Evolutionary conservation across 441 rosid species (phyloP).

Genomic region (Theobroma grandiflorum): DNA sequence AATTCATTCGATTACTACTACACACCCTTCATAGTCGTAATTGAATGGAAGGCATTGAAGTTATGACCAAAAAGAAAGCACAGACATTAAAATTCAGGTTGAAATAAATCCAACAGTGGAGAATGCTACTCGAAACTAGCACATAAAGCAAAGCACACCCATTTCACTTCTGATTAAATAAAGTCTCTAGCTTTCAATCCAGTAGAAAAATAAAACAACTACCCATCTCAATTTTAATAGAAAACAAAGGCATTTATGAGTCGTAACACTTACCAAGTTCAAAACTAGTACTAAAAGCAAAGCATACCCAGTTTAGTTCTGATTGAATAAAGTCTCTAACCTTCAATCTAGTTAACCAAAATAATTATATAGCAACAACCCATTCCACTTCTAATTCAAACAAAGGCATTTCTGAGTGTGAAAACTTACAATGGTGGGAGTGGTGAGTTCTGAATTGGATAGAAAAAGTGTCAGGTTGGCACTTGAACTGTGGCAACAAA

Average conservation of each 20-base stretch:
- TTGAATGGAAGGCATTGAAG: not conserved
- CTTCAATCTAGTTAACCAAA: not conserved
- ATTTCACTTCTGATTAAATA: slow-evolving; percentile 6
- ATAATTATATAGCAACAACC: not conserved
- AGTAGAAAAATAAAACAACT: not conserved
- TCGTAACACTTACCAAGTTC: slow-evolving; percentile 3
- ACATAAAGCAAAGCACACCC: not conserved
- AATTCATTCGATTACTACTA: not conserved
- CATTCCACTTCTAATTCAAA: slow-evolving; percentile 18
- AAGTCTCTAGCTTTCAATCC: slow-evolving; percentile 13
- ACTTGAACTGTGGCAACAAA: slow-evolving; percentile 91
- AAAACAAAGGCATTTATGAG: slow-evolving; percentile 16
- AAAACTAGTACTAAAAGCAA: not conserved
- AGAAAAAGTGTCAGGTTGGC: slow-evolving; percentile 81
- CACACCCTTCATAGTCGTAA: not conserved
- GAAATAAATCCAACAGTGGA: not conserved
- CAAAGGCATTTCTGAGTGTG: not conserved
- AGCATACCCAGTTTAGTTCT: slow-evolving; percentile 5
- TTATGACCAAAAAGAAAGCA: not conserved
- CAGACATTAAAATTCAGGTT: not conserved
- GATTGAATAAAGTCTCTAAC: not conserved
- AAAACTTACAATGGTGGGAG: slow-evolving; percentile 31
- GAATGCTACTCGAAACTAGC: slow-evolving; percentile 3
- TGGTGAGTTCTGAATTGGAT: slow-evolving; percentile 64
- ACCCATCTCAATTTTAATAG: slow-evolving; percentile 23